Conservation (phyloP, 2,329 filamentous ascomycete species). For the Penicillium sp. region DNA sequence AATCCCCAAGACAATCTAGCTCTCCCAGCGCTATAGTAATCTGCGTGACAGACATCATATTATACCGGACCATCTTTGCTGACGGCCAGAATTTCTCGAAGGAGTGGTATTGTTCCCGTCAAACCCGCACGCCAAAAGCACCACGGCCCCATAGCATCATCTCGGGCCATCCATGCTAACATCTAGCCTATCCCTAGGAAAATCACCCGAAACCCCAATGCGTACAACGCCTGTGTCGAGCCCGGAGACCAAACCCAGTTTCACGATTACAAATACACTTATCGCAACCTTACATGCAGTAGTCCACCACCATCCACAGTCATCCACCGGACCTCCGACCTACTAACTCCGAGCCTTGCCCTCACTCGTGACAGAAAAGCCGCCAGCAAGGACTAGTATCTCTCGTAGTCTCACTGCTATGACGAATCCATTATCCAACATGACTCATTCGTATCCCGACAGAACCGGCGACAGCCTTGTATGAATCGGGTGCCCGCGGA, state of each 20-base stretch:
- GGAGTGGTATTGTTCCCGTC: too few species aligned
- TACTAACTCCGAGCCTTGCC: not conserved
- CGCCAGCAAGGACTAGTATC: not conserved
- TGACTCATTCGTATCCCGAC: constrained; percentile 4
- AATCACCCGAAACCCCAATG: not conserved
- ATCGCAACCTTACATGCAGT: not conserved
- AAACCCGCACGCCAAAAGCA: not conserved
- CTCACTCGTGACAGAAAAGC: not conserved
- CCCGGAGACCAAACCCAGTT: not conserved
- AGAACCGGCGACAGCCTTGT: constrained; percentile 10
- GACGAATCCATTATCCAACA: not conserved
- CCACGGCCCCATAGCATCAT: too few species aligned
- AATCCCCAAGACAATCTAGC: too few species aligned
- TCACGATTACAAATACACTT: not conserved
- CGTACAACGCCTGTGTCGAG: not conserved
- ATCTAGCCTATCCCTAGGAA: not conserved
- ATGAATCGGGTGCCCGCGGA: constrained; percentile 7
- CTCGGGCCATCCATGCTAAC: not conserved
- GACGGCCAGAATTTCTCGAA: too few species aligned
- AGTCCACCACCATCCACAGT: too few species aligned
- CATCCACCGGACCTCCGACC: not conserved
- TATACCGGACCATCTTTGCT: not conserved
- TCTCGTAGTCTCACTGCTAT: not conserved
- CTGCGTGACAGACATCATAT: not conserved
- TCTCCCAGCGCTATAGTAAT: too few species aligned